phyloP scores from a whole-genome alignment of 2,329 filamentous ascomycete species.

The Ascochyta clinopodiicola region DNA sequence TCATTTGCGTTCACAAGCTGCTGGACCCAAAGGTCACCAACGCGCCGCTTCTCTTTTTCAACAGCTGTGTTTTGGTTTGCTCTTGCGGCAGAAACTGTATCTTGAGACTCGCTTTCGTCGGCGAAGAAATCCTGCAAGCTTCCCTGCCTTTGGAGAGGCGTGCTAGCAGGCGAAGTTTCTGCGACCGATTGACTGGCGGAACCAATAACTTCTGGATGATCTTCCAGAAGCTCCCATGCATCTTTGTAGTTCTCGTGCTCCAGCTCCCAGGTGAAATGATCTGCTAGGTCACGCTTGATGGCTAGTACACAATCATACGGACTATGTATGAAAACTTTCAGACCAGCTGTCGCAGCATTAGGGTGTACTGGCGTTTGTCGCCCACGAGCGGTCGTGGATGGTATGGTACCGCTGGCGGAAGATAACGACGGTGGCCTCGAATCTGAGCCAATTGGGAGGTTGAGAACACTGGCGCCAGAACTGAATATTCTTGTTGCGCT shows the following conservation, averaged over 20 bases:
- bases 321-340: constrained; percentile 93
- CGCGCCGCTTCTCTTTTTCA: constrained; percentile 85
- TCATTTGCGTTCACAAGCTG: constrained; percentile 77
- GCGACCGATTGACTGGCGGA: constrained; percentile 47
- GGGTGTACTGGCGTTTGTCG: constrained; percentile 51
- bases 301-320: constrained; percentile 96
- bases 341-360: constrained; percentile 61
- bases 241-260: constrained; percentile 81
- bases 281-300: constrained; percentile 82
- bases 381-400: constrained; percentile 25
- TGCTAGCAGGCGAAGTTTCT: constrained; percentile 50
- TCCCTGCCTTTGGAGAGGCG: constrained; percentile 52
- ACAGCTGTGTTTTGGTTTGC: constrained; percentile 67
- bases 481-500: constrained; percentile 88
- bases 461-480: constrained; percentile 77
- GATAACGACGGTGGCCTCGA: constrained; percentile 43
- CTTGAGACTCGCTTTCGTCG: constrained; percentile 70
- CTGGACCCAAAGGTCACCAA: constrained; percentile 92
- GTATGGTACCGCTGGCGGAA: constrained; percentile 30
- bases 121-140: constrained; percentile 71
- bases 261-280: constrained; percentile 85
- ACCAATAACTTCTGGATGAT: constrained; percentile 76
- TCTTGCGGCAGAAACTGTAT: constrained; percentile 66
- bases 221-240: constrained; percentile 87
- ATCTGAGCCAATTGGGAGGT: constrained; percentile 51